A percentile compares a stretch with the other conserved stretches of the same genome.
Conservation (phyloP, 2,329 filamentous ascomycete genomes). For the Colletotrichum sojae region DNA sequence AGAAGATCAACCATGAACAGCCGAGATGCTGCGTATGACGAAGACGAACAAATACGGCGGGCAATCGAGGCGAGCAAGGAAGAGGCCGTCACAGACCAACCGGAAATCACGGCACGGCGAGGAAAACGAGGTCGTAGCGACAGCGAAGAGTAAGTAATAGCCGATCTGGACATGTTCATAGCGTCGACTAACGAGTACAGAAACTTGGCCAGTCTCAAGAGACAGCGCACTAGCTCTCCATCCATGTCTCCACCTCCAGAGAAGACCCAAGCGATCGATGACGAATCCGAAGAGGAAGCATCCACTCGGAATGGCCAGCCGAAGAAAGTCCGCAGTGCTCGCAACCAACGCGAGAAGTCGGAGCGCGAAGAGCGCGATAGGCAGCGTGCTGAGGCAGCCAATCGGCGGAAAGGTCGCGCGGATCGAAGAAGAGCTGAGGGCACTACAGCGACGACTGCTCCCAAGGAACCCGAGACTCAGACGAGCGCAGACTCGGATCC, state of each 20-base stretch:
- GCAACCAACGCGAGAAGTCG: slow-evolving; percentile 73
- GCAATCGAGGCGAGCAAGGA: slow-evolving; percentile 97
- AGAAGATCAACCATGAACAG: slow-evolving; percentile 98
- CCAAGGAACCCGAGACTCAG: slow-evolving; percentile 53
- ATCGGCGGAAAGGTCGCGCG: slow-evolving; percentile 84
- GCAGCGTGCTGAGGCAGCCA: slow-evolving; percentile 80
- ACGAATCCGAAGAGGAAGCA: slow-evolving; percentile 81
- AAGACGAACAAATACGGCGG: slow-evolving; percentile 88
- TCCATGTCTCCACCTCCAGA: slow-evolving; percentile 74
- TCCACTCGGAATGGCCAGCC: slow-evolving; percentile 63
- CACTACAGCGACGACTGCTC: slow-evolving; percentile 56
- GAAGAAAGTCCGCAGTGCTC: slow-evolving; percentile 74
- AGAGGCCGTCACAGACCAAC: slow-evolving; percentile 71
- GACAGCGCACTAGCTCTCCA: slow-evolving; percentile 85
- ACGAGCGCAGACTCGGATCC: slow-evolving; percentile 76
- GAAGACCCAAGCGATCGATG: slow-evolving; percentile 62
- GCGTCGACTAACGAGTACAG: slow-evolving; percentile 59
- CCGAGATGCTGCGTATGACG: slow-evolving; percentile 93
- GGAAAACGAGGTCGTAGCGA: slow-evolving; percentile 90
- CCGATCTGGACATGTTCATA: background rate
- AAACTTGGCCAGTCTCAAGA: slow-evolving; percentile 79
- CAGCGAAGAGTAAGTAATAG: slow-evolving; percentile 86
- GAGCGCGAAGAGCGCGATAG: slow-evolving; percentile 83
- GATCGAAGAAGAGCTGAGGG: slow-evolving; percentile 87
- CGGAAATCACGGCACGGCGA: slow-evolving; percentile 70